Percentiles rank a stretch among this genome's conserved stretches.
Evolutionary conservation across 2,329 filamentous ascomycete genomes (phyloP).

Genomic region (Penicillium sp.): DNA sequence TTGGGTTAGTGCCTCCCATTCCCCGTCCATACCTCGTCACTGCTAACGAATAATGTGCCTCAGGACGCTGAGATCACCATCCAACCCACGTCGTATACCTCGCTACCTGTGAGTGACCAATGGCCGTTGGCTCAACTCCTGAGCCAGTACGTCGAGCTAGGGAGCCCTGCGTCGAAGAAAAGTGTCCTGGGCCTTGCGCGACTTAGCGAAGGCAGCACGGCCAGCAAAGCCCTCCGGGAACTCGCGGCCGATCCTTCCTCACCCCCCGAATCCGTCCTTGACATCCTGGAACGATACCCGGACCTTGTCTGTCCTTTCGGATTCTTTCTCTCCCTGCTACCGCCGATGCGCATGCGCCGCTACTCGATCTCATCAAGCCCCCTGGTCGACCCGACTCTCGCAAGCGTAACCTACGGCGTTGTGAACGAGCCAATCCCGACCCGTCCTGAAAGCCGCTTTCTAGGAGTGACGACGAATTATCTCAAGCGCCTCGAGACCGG

Average conservation of each 20-base stretch:
- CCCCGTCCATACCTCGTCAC: no score
- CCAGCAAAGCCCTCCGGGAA: conserved; percentile 53
- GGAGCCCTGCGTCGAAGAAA: conserved; percentile 55
- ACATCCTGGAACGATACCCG: conserved; percentile 70
- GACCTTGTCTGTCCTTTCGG: conserved; percentile 66
- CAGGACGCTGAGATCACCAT: conserved; percentile 62
- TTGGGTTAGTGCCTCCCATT: conserved; percentile 44
- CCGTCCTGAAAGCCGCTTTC: no score
- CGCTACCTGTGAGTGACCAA: no score
- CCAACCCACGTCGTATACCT: conserved; percentile 61
- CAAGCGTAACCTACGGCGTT: no score
- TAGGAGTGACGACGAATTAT: no score
- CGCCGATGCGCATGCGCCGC: conserved; percentile 74
- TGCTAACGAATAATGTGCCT: no score
- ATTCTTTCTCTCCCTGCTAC: conserved; percentile 72
- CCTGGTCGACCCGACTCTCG: no score
- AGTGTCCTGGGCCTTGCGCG: conserved; percentile 47
- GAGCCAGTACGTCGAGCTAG: conserved; percentile 73
- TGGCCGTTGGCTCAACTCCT: conserved; percentile 54
- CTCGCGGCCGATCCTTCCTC: conserved; percentile 52
- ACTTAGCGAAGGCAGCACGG: conserved; percentile 52
- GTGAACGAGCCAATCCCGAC: no score
- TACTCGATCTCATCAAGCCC: no score
- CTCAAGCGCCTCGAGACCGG: no score
- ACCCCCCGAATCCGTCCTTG: conserved; percentile 63